Conservation (phyloP, 2,329 filamentous ascomycete species). For the Arthrinium puccinioides region DNA sequence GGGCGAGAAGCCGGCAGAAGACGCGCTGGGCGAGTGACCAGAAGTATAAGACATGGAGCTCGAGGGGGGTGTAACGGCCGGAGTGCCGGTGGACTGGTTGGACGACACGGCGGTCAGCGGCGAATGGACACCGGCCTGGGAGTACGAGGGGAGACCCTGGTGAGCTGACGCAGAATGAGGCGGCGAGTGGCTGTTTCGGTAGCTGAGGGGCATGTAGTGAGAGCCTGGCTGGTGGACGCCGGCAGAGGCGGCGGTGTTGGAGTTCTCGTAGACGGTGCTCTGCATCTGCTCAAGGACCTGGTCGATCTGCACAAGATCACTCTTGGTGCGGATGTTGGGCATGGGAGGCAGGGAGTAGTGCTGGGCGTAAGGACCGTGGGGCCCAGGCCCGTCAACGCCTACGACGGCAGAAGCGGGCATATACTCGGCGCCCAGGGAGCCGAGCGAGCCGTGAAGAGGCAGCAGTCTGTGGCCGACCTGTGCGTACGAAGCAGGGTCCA, state of each 20-base stretch:
- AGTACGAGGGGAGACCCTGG: slow-evolving; percentile 31
- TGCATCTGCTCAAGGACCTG: slow-evolving; percentile 95
- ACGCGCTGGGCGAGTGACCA: slow-evolving; percentile 66
- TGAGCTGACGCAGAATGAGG: slow-evolving; percentile 29
- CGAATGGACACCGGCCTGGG: slow-evolving; percentile 52
- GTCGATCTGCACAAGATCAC: slow-evolving; percentile 88
- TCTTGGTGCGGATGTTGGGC: slow-evolving; percentile 84
- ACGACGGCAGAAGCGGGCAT: slow-evolving; percentile 43
- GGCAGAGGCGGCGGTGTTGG: slow-evolving; percentile 70
- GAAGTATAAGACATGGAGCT: slow-evolving; percentile 72
- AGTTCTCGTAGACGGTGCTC: slow-evolving; percentile 89
- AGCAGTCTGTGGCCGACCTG: slow-evolving; percentile 86
- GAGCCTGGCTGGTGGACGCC: slow-evolving; percentile 69
- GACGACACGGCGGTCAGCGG: slow-evolving; percentile 52
- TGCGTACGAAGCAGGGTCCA: slow-evolving; percentile 83
- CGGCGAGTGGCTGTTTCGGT: slow-evolving; percentile 49
- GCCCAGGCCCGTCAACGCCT: slow-evolving; percentile 44
- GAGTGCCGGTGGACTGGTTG: slow-evolving; percentile 54
- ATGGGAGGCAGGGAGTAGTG: slow-evolving; percentile 87
- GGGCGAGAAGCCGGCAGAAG: slow-evolving; percentile 64
- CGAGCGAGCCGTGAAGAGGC: slow-evolving; percentile 67
- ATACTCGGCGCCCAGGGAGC: slow-evolving; percentile 54
- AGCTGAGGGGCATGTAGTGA: slow-evolving; percentile 52
- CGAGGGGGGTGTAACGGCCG: slow-evolving; percentile 69
- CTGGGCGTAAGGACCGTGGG: slow-evolving; percentile 56